Percentiles rank a stretch among this genome's conserved stretches.
Conservation (phyloP, 139 green algal species). For the Tetraselmis chui region DNA sequence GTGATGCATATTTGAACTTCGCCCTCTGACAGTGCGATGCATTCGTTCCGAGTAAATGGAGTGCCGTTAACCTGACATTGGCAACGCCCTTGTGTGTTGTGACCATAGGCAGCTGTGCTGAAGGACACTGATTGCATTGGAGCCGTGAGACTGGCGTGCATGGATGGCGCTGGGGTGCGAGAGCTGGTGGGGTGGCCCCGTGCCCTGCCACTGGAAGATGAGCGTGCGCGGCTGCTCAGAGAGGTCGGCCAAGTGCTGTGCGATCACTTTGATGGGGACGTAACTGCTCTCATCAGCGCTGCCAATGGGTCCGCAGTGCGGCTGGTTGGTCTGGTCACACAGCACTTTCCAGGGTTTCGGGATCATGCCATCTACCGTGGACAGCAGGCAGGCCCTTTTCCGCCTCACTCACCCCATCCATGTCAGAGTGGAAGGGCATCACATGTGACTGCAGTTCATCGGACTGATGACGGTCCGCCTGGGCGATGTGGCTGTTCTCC, state of each 20-base stretch:
- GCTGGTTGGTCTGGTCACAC: constrained; percentile 64
- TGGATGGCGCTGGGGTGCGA: constrained; percentile 25
- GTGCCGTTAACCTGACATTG: too few species aligned
- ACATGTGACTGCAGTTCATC: too few species aligned
- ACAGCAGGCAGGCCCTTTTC: constrained; percentile 23
- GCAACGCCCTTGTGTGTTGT: background rate
- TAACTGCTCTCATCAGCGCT: constrained; percentile 27
- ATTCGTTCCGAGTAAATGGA: background rate
- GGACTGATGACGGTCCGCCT: too few species aligned
- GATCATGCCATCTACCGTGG: constrained; percentile 70
- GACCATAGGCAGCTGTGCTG: constrained; percentile 33
- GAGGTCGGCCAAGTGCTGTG: constrained; percentile 66
- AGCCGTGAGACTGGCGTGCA: constrained; percentile 36
- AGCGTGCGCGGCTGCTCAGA: constrained; percentile 70
- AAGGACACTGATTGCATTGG: constrained; percentile 39
- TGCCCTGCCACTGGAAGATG: constrained; percentile 69
- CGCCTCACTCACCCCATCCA: too few species aligned
- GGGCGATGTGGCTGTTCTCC: constrained; percentile 19
- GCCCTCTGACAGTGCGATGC: background rate
- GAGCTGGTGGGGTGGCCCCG: constrained; percentile 46
- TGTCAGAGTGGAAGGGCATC: too few species aligned
- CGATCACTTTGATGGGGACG: constrained; percentile 51
- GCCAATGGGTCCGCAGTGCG: constrained; percentile 51
- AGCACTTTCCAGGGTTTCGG: constrained; percentile 72
- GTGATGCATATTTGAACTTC: background rate